These are phyloP conservation scores for Microdochium trichocladiopsis DNA, from an alignment of 2,329 filamentous ascomycete species.

Conservation along the genomic window DNA sequence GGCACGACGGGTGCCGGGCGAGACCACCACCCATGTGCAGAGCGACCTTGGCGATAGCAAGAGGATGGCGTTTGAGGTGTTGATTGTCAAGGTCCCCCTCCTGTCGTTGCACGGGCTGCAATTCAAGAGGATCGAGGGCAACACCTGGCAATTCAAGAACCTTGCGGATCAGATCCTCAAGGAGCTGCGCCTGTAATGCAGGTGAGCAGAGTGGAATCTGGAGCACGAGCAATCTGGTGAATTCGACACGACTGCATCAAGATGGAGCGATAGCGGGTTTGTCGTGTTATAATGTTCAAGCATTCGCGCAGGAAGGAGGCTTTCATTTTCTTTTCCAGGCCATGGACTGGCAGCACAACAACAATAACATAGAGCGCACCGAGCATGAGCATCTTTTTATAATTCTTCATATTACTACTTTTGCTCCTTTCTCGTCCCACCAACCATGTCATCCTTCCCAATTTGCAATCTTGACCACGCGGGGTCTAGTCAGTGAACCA, in stretches of 20 bases:
- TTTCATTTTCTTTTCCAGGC: neutral
- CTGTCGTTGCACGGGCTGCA: constrained; percentile 92
- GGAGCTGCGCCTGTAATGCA: constrained; percentile 66
- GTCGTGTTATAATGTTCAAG: neutral
- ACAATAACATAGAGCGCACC: neutral
- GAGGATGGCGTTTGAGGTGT: constrained; percentile 85
- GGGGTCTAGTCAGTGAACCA: too few species aligned
- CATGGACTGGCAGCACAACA: neutral
- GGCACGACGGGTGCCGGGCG: constrained; percentile 61
- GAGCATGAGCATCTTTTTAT: neutral
- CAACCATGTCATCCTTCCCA: neutral
- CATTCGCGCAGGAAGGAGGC: neutral
- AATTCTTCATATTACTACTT: neutral
- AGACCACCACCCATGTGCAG: constrained; percentile 88
- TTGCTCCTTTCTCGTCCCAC: neutral
- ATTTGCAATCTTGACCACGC: too few species aligned
- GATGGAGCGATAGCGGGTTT: neutral
- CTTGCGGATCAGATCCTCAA: constrained; percentile 95
- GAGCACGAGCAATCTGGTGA: neutral
- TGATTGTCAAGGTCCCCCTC: constrained; percentile 94
- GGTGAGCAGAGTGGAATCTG: neutral
- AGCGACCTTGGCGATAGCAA: constrained; percentile 81
- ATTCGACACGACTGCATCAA: neutral
- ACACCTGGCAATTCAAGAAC: constrained; percentile 98
- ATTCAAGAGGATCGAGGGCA: constrained; percentile 93